Conservation (phyloP, 73 alveolate species). For the Blepharisma japonicum region DNA sequence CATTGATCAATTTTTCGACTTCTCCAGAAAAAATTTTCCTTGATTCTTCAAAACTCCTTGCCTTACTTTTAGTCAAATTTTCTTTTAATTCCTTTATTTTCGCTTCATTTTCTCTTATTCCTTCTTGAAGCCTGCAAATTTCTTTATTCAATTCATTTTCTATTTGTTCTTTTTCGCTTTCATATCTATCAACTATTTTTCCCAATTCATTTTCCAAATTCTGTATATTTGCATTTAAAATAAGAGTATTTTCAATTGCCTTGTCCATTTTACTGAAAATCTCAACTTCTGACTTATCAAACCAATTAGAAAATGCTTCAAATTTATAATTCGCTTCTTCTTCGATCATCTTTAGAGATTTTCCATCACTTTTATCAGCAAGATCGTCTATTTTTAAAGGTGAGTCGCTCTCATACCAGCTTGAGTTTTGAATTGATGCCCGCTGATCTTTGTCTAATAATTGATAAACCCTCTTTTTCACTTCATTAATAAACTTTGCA, state of each 20-base stretch:
- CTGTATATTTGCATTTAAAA: not conserved
- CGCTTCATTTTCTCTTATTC: not conserved
- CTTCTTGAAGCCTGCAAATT: no score
- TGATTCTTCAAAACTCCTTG: not conserved
- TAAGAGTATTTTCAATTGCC: not conserved
- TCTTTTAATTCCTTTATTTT: constrained; percentile 9
- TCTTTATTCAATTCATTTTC: not conserved
- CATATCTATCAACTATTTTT: not conserved
- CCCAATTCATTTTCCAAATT: not conserved
- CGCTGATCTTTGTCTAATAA: not conserved
- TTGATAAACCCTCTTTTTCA: not conserved
- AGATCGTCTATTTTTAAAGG: not conserved
- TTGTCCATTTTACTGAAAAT: not conserved
- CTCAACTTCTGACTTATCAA: not conserved
- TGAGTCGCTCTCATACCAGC: not conserved
- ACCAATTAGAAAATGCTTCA: not conserved
- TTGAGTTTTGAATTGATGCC: not conserved
- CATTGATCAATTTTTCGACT: constrained; percentile 11
- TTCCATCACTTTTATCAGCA: not conserved
- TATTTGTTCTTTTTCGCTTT: not conserved
- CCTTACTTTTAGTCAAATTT: not conserved
- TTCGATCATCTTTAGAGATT: not conserved
- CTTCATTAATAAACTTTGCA: not conserved
- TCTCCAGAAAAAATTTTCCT: not conserved
- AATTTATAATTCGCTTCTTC: not conserved